phyloP scores from a whole-genome alignment of 306 rosid species.

The Quercus cerris region DNA sequence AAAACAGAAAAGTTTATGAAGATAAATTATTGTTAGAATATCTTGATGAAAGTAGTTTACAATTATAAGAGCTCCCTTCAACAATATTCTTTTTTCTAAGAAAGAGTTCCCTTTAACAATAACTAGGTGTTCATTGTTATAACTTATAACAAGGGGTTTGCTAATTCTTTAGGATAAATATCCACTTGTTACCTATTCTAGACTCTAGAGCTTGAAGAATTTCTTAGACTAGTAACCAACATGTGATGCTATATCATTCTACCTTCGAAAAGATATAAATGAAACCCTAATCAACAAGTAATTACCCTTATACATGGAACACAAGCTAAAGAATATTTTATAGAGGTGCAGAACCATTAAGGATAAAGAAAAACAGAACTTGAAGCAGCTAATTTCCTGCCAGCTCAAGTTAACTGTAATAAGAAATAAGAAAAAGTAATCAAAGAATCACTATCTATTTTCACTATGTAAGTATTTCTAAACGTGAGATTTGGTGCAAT shows the following conservation, averaged over 20 bases:
- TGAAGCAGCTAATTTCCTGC: constrained; percentile 4
- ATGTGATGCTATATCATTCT: constrained; percentile 13
- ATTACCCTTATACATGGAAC: constrained; percentile 1
- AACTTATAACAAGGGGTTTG: constrained; percentile 5
- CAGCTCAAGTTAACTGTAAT: neutral
- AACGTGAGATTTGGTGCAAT: constrained; percentile 5
- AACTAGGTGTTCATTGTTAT: neutral
- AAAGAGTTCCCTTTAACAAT: neutral
- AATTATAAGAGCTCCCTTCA: neutral
- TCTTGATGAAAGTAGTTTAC: neutral
- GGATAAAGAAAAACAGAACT: neutral
- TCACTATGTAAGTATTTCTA: neutral
- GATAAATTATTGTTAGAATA: constrained; percentile 4
- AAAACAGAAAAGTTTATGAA: constrained; percentile 1
- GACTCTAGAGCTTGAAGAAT: constrained; percentile 9
- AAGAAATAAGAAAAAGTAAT: neutral
- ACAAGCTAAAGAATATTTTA: neutral
- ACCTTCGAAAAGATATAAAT: neutral
- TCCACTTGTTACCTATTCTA: neutral
- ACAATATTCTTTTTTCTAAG: neutral
- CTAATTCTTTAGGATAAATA: neutral
- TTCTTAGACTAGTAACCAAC: constrained; percentile 15
- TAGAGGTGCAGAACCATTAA: neutral
- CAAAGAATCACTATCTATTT: neutral
- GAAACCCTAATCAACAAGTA: constrained; percentile 4